phyloP scores from a whole-genome alignment of 2,329 filamentous ascomycete genomes.

The Metarhizium anisopliae region DNA sequence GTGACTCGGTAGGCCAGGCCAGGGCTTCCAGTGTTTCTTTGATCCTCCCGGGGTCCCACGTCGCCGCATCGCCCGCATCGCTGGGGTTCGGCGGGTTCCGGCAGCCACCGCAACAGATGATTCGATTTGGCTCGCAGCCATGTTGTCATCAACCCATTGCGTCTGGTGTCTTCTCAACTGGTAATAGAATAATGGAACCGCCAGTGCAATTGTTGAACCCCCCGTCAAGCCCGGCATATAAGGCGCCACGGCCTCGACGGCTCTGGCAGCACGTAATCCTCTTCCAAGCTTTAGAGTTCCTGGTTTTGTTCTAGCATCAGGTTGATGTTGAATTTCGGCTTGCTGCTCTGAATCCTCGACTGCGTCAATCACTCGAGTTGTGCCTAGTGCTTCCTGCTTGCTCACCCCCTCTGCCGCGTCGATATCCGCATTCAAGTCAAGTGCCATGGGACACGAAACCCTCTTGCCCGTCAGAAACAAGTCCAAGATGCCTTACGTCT shows the following conservation, averaged over 20 bases:
- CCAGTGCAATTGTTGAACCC: not conserved
- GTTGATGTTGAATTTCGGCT: not conserved
- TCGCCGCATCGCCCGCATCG: slow-evolving; percentile 5
- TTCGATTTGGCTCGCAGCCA: no score
- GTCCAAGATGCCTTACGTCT: slow-evolving; percentile 42
- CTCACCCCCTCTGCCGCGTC: not conserved
- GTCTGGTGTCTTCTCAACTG: no score
- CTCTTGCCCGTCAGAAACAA: slow-evolving; percentile 3
- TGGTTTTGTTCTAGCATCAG: not conserved
- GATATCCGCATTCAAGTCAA: not conserved
- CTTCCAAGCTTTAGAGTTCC: not conserved
- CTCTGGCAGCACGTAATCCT: not conserved
- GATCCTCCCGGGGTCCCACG: not conserved
- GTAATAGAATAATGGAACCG: no score
- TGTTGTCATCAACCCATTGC: no score
- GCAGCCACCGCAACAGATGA: not conserved
- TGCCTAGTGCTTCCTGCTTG: not conserved
- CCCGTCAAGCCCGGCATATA: not conserved
- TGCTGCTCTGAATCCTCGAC: not conserved
- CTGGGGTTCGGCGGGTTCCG: slow-evolving; percentile 21
- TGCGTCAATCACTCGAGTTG: not conserved
- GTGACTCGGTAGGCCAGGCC: no score
- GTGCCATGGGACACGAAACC: not conserved
- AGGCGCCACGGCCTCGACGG: not conserved
- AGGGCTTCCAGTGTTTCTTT: not conserved